Evolutionary conservation across 805 yeast genomes (phyloP), one percentile per base, ranked within the genome.

Genomic region (Metschnikowia bowlesiae): DNA sequence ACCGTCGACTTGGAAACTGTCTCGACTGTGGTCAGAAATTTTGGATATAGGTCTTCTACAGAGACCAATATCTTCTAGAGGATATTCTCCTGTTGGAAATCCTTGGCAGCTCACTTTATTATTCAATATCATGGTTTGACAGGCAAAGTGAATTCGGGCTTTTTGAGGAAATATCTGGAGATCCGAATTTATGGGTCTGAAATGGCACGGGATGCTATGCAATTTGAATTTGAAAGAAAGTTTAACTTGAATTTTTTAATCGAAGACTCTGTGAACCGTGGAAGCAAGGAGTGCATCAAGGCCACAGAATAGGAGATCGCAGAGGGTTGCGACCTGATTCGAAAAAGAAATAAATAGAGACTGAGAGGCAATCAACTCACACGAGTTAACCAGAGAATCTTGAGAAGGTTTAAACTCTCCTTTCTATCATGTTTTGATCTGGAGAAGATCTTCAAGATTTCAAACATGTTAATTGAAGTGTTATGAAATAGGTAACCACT

Each of bases 271-370:
- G 28, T 8, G 30, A 34, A 14, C 44, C 35, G 42, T 39, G 45
- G 38, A 42, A 35, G 46, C 46, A 44, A 36, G 46, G 46, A 44
- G 46, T 44, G 46, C 40, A 44, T 44, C n/a, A 34, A 22, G 22
- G 18, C 45, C 38, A 42, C 34, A 22, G 30, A 32, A 42, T 42
- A 42, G 45, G 45, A 44, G 46, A 44, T 44, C 46, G 11, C 26
- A 34, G 34, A n/a, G 38, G 13, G 46, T 36, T 44, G 46, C 46
- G 46, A 35, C 46, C 46, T 33, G 46, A 28, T 37, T 33, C 26
- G 22, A 42, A 42, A 42, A 42, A 42, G 38, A 33, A 42, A 42
- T 31, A 22, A 42, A 33, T 38, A 37, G 45, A 42, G 34, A 9
- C 8, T 31, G 38, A 32, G 35, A 41, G 36, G 18, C 44, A 8